Evolutionary conservation across 164 flowering plant species (phyloP).

Genomic region (Stephania yunnanensis): DNA sequence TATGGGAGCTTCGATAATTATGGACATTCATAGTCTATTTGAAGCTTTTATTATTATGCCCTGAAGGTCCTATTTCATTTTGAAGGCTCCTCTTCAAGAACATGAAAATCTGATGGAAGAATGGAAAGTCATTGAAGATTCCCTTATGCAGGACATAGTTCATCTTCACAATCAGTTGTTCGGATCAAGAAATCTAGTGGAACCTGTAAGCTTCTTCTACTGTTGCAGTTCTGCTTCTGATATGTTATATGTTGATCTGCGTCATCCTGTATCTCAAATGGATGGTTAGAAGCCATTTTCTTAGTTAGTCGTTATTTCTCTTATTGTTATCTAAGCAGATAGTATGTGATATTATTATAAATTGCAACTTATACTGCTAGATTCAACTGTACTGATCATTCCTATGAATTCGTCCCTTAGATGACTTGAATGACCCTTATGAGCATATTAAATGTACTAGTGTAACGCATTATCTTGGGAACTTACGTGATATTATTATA

Average conservation of each 20-base stretch:
- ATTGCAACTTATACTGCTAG: neutral
- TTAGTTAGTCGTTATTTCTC: neutral
- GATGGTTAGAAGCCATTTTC: neutral
- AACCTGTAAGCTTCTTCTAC: conserved; percentile 34
- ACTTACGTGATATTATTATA: no score
- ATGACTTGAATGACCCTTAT: no score
- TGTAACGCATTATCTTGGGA: no score
- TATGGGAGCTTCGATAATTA: neutral
- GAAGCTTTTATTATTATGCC: neutral
- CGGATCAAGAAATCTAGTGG: conserved; percentile 55
- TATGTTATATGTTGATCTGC: neutral
- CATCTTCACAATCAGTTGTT: conserved; percentile 54
- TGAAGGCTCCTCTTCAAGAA: conserved; percentile 33
- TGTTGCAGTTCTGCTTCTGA: neutral
- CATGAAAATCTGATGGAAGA: conserved; percentile 39
- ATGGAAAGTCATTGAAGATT: conserved; percentile 53
- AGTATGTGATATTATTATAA: neutral
- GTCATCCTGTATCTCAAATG: no score
- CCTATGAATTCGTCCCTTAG: no score
- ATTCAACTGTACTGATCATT: neutral
- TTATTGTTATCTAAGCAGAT: neutral
- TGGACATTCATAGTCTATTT: neutral
- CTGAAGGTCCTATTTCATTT: conserved; percentile 10
- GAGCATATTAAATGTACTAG: no score
- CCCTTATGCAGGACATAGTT: conserved; percentile 40